Evolutionary conservation across 805 yeast species (phyloP).

Genomic region (Candida montana): DNA sequence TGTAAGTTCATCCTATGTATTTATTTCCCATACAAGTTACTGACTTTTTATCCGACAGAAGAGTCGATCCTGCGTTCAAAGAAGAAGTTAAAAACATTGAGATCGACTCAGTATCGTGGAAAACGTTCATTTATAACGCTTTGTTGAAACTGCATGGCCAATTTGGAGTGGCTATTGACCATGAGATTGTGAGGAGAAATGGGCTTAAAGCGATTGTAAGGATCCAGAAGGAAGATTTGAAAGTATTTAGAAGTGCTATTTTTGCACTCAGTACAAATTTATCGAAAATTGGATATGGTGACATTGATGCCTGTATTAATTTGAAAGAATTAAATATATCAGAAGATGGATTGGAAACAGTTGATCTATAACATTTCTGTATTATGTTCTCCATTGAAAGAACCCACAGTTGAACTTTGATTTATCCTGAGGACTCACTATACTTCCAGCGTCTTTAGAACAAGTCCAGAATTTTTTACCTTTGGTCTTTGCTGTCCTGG

Average conservation of each 20-base stretch:
- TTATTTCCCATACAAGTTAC: neutral
- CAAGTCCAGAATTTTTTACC: conserved; percentile 57
- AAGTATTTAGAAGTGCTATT: conserved; percentile 26
- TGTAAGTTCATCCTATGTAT: conserved; percentile 8
- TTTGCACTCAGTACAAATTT: conserved; percentile 28
- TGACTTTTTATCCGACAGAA: conserved; percentile 2
- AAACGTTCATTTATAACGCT: conserved; percentile 30
- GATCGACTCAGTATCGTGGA: conserved; percentile 36
- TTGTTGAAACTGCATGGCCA: conserved; percentile 34
- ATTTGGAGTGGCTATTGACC: conserved; percentile 35
- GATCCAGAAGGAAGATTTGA: conserved; percentile 27
- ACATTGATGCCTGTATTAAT: conserved; percentile 21
- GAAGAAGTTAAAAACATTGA: neutral
- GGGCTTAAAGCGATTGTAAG: conserved; percentile 23
- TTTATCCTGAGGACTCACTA: conserved; percentile 15
- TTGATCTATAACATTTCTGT: too few species aligned
- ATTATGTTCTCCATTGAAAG: conserved; percentile 43
- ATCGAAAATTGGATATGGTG: conserved; percentile 21
- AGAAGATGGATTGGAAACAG: conserved; percentile 3
- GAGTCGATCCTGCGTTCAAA: conserved; percentile 1
- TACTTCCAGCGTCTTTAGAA: conserved; percentile 29
- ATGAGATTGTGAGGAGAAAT: conserved; percentile 25
- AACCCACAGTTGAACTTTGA: conserved; percentile 41
- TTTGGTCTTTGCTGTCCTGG: conserved; percentile 36
- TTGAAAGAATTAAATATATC: conserved; percentile 6